These are phyloP conservation scores for Artemisia tridentata DNA, from an alignment of 129 eudicot species.

Conservation along the genomic window DNA sequence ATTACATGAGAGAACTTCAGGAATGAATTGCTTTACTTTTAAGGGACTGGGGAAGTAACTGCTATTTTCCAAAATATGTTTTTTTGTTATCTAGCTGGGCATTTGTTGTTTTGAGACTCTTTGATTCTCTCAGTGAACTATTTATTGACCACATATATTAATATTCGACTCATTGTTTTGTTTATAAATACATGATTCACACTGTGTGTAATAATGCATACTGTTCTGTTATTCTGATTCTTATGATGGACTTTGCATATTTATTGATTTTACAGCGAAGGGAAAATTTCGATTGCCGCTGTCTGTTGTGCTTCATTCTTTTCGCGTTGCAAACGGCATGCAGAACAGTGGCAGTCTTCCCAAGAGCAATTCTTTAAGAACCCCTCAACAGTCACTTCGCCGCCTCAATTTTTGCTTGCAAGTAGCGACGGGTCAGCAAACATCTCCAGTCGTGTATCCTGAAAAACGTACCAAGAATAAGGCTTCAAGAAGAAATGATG, in stretches of 20 bases:
- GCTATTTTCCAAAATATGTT: too few species aligned
- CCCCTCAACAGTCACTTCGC: slow-evolving; percentile 79
- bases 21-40: slow-evolving; percentile 1
- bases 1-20: background rate
- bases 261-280: slow-evolving; percentile 23
- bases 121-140: too few species aligned
- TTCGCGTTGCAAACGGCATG: slow-evolving; percentile 45
- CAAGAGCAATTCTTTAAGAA: slow-evolving; percentile 65
- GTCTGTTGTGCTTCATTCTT: slow-evolving; percentile 19
- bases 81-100: too few species aligned
- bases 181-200: background rate
- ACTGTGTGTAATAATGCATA: slow-evolving; percentile 32
- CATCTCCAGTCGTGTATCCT: slow-evolving; percentile 88
- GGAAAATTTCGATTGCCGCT: slow-evolving; percentile 32
- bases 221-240: slow-evolving; percentile 29
- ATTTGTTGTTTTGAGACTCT: too few species aligned
- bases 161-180: slow-evolving; percentile 6
- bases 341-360: slow-evolving; percentile 77
- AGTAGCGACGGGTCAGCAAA: slow-evolving; percentile 79
- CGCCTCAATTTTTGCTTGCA: slow-evolving; percentile 82
- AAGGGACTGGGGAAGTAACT: background rate
- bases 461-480: slow-evolving; percentile 82
- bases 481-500: slow-evolving; percentile 43
- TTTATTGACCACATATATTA: background rate
- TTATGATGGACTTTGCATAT: slow-evolving; percentile 21